Percentiles rank a stretch among this genome's conserved stretches.
Evolutionary conservation across 2,329 filamentous ascomycete genomes (phyloP).

Genomic region (Alternaria arborescens): DNA sequence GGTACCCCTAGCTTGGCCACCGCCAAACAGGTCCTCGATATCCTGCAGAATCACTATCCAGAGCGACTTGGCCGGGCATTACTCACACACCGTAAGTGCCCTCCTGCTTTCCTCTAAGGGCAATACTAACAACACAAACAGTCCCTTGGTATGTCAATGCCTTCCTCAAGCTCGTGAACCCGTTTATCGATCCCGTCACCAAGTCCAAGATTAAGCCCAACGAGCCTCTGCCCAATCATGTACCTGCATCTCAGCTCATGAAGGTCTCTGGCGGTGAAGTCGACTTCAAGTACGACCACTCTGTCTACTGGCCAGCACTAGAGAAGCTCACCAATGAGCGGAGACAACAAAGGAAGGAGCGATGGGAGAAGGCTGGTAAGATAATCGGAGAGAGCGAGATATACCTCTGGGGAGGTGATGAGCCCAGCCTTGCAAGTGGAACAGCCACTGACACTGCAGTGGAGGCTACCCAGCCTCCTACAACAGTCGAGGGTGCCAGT

Average conservation of each 20-base stretch:
- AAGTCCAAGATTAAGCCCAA: slow-evolving; percentile 98
- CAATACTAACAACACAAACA: slow-evolving; percentile 47
- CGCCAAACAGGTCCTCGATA: slow-evolving; percentile 84
- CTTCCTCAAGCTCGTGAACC: slow-evolving; percentile 95
- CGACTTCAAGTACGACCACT: slow-evolving; percentile 91
- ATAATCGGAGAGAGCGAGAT: slow-evolving; percentile 85
- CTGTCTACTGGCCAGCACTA: slow-evolving; percentile 87
- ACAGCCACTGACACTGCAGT: slow-evolving; percentile 5
- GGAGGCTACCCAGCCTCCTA: slow-evolving; percentile 4
- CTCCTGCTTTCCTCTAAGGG: not conserved
- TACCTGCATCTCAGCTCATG: slow-evolving; percentile 84
- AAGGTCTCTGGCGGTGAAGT: slow-evolving; percentile 79
- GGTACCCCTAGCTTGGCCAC: slow-evolving; percentile 79
- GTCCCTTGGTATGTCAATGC: slow-evolving; percentile 90
- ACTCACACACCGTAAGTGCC: slow-evolving; percentile 79
- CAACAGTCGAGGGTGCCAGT: not conserved
- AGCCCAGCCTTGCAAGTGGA: slow-evolving; percentile 33
- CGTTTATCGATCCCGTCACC: slow-evolving; percentile 95
- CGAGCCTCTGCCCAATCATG: slow-evolving; percentile 83
- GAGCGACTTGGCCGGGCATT: slow-evolving; percentile 88
- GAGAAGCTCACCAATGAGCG: slow-evolving; percentile 73
- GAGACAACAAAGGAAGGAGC: slow-evolving; percentile 67
- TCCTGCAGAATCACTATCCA: slow-evolving; percentile 95
- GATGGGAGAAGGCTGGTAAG: slow-evolving; percentile 84
- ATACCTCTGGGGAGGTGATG: slow-evolving; percentile 78